phyloP scores from a whole-genome alignment of 192 early-diverging fungal genomes.

The Glomus cerebriforme region DNA sequence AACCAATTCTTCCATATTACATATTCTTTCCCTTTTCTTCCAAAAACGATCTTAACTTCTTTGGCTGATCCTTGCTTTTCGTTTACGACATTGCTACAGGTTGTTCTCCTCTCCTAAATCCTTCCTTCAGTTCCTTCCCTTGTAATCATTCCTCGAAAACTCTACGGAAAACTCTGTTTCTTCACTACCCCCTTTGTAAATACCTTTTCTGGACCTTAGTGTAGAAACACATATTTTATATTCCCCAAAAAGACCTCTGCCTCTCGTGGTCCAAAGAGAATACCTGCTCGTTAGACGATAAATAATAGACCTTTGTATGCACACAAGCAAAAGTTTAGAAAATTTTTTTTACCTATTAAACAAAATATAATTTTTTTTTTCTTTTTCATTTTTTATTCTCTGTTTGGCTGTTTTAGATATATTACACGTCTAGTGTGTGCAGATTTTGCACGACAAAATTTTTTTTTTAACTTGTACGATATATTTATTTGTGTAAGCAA shows the following conservation, averaged over 20 bases:
- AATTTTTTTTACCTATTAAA: not conserved
- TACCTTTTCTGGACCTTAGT: slow-evolving; percentile 16
- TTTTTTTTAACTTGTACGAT: slow-evolving; percentile 34
- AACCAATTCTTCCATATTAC: slow-evolving; percentile 16
- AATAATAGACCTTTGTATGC: slow-evolving; percentile 19
- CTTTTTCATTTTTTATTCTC: slow-evolving; percentile 12
- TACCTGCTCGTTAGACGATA: slow-evolving; percentile 19
- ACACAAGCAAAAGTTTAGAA: slow-evolving; percentile 11
- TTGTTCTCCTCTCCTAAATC: slow-evolving; percentile 20
- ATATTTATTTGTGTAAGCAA: slow-evolving; percentile 35
- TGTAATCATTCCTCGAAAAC: slow-evolving; percentile 5
- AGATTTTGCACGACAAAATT: slow-evolving; percentile 23
- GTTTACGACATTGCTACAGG: slow-evolving; percentile 25
- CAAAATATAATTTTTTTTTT: slow-evolving; percentile 21
- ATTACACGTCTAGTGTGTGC: slow-evolving; percentile 21
- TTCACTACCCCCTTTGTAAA: slow-evolving; percentile 8
- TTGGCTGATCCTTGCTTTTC: slow-evolving; percentile 5
- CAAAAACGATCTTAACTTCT: slow-evolving; percentile 16
- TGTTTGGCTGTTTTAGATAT: not conserved
- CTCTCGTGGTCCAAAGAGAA: slow-evolving; percentile 13
- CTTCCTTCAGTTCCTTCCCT: slow-evolving; percentile 8
- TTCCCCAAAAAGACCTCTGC: slow-evolving; percentile 17
- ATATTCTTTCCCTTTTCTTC: slow-evolving; percentile 17
- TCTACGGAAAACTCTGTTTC: slow-evolving; percentile 15
- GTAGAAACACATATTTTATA: slow-evolving; percentile 13